Base-by-base conservation (phyloP, 306 rosid species). In the Prunus davidiana region DNA sequence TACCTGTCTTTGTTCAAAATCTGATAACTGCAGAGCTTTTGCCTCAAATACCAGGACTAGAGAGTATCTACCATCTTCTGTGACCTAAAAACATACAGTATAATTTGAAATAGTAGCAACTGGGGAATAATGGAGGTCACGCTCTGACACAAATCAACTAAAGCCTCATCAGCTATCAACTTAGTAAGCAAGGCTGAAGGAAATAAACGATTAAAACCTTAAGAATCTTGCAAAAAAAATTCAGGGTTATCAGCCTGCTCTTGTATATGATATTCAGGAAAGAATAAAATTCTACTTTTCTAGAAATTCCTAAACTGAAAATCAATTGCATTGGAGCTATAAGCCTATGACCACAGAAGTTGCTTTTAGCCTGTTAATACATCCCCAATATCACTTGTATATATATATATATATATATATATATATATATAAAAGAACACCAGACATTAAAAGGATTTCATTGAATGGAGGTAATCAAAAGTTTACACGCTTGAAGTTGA, bases 1-100 rank as follows among this genome's bases (percentile, higher is more conserved):
- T 83, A 92, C 98, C 96, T 90, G 96, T 92, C 97, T 89, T 76
- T 65, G n/a, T 72, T 92, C 98, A 86, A 95, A 95, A 87, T 90
- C 98, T 56, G 96, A 90, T 64, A 92, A 78, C 79, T 84, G 67
- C 81, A 92, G 83, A 76, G 94, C 89, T 82, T 84, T 95, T 41
- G 97, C 97, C 88, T 89, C 90, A 56, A 95, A 92, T 75, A 80
- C 91, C 80, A 95, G 86, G 79, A 83, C 92, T 86, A 95, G 76
- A 81, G 80, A 75, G 82, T 95, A 95, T 82, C 89, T 89, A 67
- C 96, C 91, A 78, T 88, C 96, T 85, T 82, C 84, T 46, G 91
- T 86, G 82, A 92, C 98, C 98, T 95, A 84, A 62, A 54, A 84
- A 45, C 6, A 30, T n/a, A 78, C 6, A 24, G 61, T 58, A 73